These are phyloP conservation scores for Silene noctiflora DNA, from an alignment of 179 eudicot species.

Conservation along the genomic window DNA sequence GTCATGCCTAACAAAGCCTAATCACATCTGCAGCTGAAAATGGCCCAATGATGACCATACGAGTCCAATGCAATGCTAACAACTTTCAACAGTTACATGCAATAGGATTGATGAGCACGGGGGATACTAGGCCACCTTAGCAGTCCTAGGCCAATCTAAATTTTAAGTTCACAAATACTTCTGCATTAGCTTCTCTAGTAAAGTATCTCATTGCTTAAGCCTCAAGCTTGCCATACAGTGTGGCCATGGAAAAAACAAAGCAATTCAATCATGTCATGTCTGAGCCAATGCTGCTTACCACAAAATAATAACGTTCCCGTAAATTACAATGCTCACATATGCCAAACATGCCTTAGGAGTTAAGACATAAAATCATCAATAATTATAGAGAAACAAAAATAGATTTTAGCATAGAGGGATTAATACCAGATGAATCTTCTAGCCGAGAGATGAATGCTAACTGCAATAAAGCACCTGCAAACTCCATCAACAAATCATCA, in stretches of 20 bases:
- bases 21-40: background rate
- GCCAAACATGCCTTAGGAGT: background rate
- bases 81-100: background rate
- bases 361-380: slow-evolving; percentile 1
- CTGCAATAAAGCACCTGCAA: slow-evolving; percentile 72
- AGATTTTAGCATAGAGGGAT: slow-evolving; percentile 4
- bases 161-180: background rate
- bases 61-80: too few species aligned
- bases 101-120: background rate
- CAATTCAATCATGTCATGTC: slow-evolving; percentile 1
- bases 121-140: background rate
- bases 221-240: background rate
- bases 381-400: background rate
- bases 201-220: background rate
- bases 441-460: slow-evolving; percentile 61
- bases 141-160: background rate
- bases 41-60: background rate
- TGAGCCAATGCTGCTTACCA: background rate
- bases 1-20: background rate
- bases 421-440: slow-evolving; percentile 70
- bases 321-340: background rate
- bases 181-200: background rate
- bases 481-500: slow-evolving; percentile 21
- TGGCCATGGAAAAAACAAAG: background rate
- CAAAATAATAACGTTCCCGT: background rate